These are phyloP conservation scores for Solanum chmielewskii DNA, from an alignment of 257 asterid genomes.

Conservation along the genomic window DNA sequence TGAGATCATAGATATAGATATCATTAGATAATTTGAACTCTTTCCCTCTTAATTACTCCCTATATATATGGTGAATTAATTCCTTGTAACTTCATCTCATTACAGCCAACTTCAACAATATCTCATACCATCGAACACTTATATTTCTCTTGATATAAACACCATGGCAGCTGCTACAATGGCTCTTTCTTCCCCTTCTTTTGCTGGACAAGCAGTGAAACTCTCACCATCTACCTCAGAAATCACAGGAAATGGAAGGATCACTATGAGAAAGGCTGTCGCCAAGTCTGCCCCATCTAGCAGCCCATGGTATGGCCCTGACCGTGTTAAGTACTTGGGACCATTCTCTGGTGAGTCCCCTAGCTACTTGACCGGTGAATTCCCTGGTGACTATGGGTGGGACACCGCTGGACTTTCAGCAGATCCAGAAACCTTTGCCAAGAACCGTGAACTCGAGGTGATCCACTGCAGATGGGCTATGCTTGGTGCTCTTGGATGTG, in stretches of 20 bases:
- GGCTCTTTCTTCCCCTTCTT: conserved; percentile 14
- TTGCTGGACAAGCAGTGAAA: conserved; percentile 4
- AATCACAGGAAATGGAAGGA: neutral
- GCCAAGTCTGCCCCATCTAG: conserved; percentile 17
- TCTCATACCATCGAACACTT: neutral
- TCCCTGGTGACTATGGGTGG: conserved; percentile 75
- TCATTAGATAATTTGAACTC: neutral
- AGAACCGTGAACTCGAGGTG: conserved; percentile 63
- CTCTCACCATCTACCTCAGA: neutral
- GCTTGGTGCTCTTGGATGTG: conserved; percentile 77
- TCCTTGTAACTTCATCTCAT: neutral
- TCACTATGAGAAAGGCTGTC: conserved; percentile 5
- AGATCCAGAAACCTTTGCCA: conserved; percentile 66
- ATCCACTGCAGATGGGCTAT: conserved; percentile 75
- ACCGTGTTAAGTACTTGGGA: conserved; percentile 58
- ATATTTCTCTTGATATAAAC: neutral
- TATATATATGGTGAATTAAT: neutral
- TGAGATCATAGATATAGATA: neutral
- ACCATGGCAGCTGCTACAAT: conserved; percentile 6
- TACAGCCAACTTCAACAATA: neutral
- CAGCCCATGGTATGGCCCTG: conserved; percentile 66
- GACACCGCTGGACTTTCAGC: conserved; percentile 61
- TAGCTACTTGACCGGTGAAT: conserved; percentile 58
- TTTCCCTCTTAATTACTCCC: neutral
- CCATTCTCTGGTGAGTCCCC: conserved; percentile 64